These are phyloP conservation scores for Venturia asperata DNA, from an alignment of 2,329 filamentous ascomycete genomes.

Conservation along the genomic window DNA sequence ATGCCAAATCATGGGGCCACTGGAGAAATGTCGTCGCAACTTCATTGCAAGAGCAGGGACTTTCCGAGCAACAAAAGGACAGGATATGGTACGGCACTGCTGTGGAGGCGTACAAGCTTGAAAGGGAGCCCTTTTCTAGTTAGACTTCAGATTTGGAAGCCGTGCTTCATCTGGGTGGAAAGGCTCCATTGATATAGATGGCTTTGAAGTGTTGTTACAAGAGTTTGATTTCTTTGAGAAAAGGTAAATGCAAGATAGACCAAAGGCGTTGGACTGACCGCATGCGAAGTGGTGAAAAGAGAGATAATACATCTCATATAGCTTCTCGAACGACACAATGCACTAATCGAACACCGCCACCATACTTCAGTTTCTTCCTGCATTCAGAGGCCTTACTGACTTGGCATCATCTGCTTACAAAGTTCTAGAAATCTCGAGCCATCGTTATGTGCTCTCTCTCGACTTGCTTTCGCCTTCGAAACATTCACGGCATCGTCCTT, in stretches of 20 bases:
- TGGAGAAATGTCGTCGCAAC: conserved; percentile 67
- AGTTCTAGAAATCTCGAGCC: not conserved
- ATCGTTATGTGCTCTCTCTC: not conserved
- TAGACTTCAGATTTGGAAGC: not conserved
- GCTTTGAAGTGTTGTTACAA: no score
- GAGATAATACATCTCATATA: no score
- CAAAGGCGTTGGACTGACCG: no score
- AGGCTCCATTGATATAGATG: no score
- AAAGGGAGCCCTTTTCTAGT: not conserved
- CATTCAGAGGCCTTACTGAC: not conserved
- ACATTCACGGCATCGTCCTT: not conserved
- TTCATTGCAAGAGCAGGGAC: conserved; percentile 46
- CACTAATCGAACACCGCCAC: no score
- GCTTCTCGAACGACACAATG: no score
- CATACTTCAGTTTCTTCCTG: not conserved
- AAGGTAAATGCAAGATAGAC: no score
- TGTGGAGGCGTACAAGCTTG: conserved; percentile 56
- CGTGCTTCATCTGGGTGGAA: not conserved
- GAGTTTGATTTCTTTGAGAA: no score
- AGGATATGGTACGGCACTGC: conserved; percentile 69
- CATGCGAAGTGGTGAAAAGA: no score
- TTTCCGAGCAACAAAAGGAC: conserved; percentile 55
- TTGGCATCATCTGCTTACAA: not conserved
- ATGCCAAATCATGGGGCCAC: conserved; percentile 59
- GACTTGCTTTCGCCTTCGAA: no score